Evolutionary conservation across 208 protist genomes (phyloP).

Genomic region (Crithidia expoeki): DNA sequence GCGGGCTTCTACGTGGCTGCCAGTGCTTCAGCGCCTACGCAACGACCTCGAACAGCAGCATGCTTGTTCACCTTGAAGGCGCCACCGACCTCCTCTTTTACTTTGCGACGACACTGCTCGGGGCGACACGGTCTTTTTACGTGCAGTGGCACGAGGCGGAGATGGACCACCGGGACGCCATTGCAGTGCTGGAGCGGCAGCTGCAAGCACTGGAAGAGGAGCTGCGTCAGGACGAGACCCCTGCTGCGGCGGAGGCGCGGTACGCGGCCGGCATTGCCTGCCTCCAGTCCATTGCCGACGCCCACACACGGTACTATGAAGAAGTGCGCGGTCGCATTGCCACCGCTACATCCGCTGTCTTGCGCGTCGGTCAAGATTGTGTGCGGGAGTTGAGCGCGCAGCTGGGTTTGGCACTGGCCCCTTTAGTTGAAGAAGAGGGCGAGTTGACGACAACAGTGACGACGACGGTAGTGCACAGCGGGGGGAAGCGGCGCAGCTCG

Average conservation of each 20-base stretch:
- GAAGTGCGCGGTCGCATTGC: constrained; percentile 42
- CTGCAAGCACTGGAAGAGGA: constrained; percentile 37
- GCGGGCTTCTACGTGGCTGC: constrained; percentile 47
- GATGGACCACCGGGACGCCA: constrained; percentile 68
- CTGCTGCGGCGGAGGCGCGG: constrained; percentile 52
- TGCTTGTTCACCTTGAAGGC: constrained; percentile 63
- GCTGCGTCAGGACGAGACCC: constrained; percentile 54
- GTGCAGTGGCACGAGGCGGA: constrained; percentile 52
- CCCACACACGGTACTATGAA: constrained; percentile 64
- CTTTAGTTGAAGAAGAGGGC: constrained; percentile 12
- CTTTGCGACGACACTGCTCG: constrained; percentile 39
- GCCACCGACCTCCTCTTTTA: constrained; percentile 58
- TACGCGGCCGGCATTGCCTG: constrained; percentile 62
- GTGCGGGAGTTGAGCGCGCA: constrained; percentile 22
- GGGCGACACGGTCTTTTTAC: constrained; percentile 60
- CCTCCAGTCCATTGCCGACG: constrained; percentile 62
- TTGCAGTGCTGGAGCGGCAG: constrained; percentile 57
- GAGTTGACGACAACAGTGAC: too few species aligned
- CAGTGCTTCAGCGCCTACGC: constrained; percentile 42
- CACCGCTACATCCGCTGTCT: constrained; percentile 23
- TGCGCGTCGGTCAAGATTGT: constrained; percentile 18
- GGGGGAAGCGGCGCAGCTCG: constrained; percentile 6
- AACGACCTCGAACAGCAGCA: constrained; percentile 47
- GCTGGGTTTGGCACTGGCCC: constrained; percentile 12
- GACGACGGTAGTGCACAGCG: neutral